Base-by-base conservation (phyloP, 2,329 filamentous ascomycete species). In the Lachnellula occidentalis region DNA sequence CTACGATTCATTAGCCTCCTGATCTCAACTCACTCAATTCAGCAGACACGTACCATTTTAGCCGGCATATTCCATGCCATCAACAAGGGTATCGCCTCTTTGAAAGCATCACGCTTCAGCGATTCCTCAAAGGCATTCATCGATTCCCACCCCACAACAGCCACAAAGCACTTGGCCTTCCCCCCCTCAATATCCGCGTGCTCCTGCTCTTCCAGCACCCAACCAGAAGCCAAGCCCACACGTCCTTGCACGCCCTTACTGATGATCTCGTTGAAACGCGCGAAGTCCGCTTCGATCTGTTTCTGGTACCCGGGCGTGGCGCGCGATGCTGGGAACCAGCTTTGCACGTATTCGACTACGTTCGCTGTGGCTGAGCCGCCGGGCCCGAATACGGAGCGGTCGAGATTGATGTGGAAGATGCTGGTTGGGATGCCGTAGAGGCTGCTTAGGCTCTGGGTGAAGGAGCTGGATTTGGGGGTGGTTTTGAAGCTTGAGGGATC, bases 131-230 rank as follows among this genome's bases (percentile, higher is more conserved):
- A 60, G 39, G 31, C 17, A 34, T 48, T 49, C 56, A 60, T 56
- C 39, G 43, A 59, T 24, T 60, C 51, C 58, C 58, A 60, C 17
- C 58, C 56, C 48, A 49, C 56, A 22, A 48, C 37, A 51, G 59
- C 41, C 12, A 60, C 45, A 42, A 59, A 60, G 37, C 58, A 58
- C 39, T 45, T 56, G 6, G 58, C 57, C 50, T 57, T 60, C 57
- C 57, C 58, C 9, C 45, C 58, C 50, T 56, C 19, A 27, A 59
- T 53, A 22, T 34, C 36, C 34, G 46, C 56, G 50, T 60, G 56
- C 45, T 54, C 41, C 34, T 53, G 53, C 45, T 60, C 58, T 43
- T 59, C 57, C 8, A 58, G 9, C 17, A 58, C 45, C 57, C 57
- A 59, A 15, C 58, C 58, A 53, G 34, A 49, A 19, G 48, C 49